Conservation (phyloP, 1,284 basidiomycete genomes). For the Phaffia rhodozyma region DNA sequence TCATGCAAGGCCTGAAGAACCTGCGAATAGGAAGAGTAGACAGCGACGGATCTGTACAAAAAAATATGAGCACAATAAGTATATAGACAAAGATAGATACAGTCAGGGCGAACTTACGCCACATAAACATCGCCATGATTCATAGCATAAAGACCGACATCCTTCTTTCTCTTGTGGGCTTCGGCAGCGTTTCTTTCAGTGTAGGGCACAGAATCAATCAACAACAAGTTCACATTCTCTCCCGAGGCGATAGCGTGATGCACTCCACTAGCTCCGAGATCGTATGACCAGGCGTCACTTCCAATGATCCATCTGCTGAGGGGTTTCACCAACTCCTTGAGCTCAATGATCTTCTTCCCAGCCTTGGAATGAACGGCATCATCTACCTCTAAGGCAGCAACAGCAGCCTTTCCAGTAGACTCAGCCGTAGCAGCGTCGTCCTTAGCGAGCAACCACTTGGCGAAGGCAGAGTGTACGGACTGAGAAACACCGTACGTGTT, state of each 20-base stretch:
- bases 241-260: constrained; percentile 88
- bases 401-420: constrained; percentile 49
- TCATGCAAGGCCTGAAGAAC: constrained; percentile 86
- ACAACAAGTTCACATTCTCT: constrained; percentile 86
- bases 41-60: constrained; percentile 53
- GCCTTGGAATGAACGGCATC: constrained; percentile 35
- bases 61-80: too few relatives aligned
- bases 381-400: constrained; percentile 43
- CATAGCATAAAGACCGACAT: constrained; percentile 94
- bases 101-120: constrained; percentile 35
- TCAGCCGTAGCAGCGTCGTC: constrained; percentile 49
- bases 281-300: constrained; percentile 94
- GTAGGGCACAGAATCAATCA: constrained; percentile 88
- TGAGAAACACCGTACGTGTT: constrained; percentile 37
- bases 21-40: constrained; percentile 91
- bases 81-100: too few relatives aligned
- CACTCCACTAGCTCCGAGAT: constrained; percentile 88
- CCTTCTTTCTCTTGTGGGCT: constrained; percentile 69
- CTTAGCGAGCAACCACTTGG: constrained; percentile 62
- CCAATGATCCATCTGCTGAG: constrained; percentile 90
- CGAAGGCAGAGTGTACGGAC: constrained; percentile 58
- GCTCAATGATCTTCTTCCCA: constrained; percentile 47
- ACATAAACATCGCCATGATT: constrained; percentile 96
- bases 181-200: constrained; percentile 57
- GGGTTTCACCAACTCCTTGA: constrained; percentile 51